Evolutionary conservation across 352 stramenopile genomes (phyloP), one percentile per base, ranked within the genome.

Genomic region (Globisporangium viniferum): DNA sequence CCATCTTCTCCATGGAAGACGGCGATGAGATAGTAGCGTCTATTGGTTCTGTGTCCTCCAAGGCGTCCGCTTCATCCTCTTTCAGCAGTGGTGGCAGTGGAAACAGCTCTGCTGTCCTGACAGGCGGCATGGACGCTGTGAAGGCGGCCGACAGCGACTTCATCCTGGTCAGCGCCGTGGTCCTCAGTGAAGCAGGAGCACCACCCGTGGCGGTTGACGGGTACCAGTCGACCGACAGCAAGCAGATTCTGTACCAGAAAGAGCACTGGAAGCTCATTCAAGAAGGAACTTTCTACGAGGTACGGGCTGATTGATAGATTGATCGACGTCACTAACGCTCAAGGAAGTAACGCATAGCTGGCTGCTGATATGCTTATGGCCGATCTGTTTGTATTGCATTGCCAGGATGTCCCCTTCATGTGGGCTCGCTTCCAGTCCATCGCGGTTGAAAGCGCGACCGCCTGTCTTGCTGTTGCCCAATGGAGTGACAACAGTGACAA

Each of bases 351-450:
- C 20, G 36, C 36, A 44, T 18, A 44, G 12, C 39, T 18, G 39
- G 12, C 39, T 46, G 7, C 24, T 18, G 35, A 62, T 31, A 39
- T 36, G 2, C 14, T 1, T 64, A 14, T 35, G 27, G 1, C 33
- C 53, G 6, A 1, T 35, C 0, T 46, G 35, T 27, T 18, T n/a
- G 5, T 56, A 12, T 22, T 35, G n/a, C 44, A 27, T 44, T n/a
- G 24, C 20, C 56, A 67, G 61, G 54, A 55, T 10, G 41, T 78
- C 0, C 59, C 59, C 2, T 70, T 73, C 41, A 69, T 56, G 35
- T 83, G 74, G 74, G 74, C 72, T 5, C 72, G 74, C 22, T 81
- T 83, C 36, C 51, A 75, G 31, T 22, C 66, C 66, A 24, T 10
- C 51, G 15, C 46, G 5, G 24, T 31, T 41, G 18, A 39, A 27